A percentile compares a stretch with the other conserved stretches of the same genome.
phyloP scores from a whole-genome alignment of 306 rosid genomes.

The Castanea mollissima region DNA sequence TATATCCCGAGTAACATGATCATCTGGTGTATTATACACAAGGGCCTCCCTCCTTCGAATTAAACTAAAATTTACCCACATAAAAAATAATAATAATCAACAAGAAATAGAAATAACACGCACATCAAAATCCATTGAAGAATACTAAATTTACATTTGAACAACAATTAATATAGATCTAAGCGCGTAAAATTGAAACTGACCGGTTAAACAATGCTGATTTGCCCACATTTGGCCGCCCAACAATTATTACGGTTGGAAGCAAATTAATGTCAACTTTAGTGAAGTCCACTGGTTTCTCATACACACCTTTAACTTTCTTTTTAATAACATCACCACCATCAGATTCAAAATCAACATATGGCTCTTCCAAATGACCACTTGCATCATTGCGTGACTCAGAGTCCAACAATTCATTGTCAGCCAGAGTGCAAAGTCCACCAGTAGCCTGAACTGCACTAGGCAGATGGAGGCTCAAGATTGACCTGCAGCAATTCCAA shows the following conservation, averaged over 20 bases:
- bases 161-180: neutral
- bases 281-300: constrained; percentile 54
- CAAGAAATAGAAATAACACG: neutral
- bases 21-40: constrained; percentile 85
- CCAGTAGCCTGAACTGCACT: neutral
- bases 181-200: constrained; percentile 3
- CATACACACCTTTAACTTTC: neutral
- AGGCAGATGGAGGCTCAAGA: constrained; percentile 1
- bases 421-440: constrained; percentile 23
- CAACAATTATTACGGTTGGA: constrained; percentile 59
- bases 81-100: neutral
- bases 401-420: constrained; percentile 5
- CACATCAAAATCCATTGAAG: neutral
- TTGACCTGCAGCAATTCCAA: neutral
- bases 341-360: constrained; percentile 1
- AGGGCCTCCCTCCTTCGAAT: constrained; percentile 92
- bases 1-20: constrained; percentile 92
- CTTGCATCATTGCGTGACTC: neutral
- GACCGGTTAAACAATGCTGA: constrained; percentile 74
- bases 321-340: neutral
- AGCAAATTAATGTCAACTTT: constrained; percentile 48
- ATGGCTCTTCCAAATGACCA: constrained; percentile 1
- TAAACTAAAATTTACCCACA: constrained; percentile 37
- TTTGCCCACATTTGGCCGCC: constrained; percentile 79
- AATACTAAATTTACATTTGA: neutral